Percentiles rank a stretch among this genome's conserved stretches.
Evolutionary conservation across 2,329 filamentous ascomycete genomes (phyloP).

Genomic region (Fusarium denticulatum): DNA sequence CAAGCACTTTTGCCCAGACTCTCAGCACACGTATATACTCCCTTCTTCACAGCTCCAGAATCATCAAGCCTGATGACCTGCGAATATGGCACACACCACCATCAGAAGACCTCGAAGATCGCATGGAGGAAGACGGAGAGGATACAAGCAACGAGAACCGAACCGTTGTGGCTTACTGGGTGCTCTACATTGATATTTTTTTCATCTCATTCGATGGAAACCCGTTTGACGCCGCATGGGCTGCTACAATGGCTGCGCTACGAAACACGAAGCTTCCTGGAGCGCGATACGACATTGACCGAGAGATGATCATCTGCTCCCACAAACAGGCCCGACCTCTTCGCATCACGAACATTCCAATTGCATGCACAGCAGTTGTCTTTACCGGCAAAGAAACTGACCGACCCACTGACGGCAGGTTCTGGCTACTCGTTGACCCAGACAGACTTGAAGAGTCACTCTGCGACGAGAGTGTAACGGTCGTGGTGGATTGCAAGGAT

Average conservation of each 20-base stretch:
- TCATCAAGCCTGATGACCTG: constrained; percentile 75
- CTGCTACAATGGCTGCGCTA: constrained; percentile 82
- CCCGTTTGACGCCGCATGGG: constrained; percentile 91
- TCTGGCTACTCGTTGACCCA: constrained; percentile 87
- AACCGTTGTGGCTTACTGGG: constrained; percentile 88
- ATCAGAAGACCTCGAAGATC: constrained; percentile 55
- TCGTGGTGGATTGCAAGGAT: constrained; percentile 76
- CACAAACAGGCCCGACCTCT: constrained; percentile 65
- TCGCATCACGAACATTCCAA: constrained; percentile 71
- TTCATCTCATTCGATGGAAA: constrained; percentile 94
- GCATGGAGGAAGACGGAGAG: constrained; percentile 51
- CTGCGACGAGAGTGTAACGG: constrained; percentile 82
- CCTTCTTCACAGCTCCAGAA: constrained; percentile 74
- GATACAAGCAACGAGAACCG: constrained; percentile 50
- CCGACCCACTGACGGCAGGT: constrained; percentile 56
- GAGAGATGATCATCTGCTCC: constrained; percentile 81
- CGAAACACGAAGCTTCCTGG: constrained; percentile 79
- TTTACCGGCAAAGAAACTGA: constrained; percentile 73
- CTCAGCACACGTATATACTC: constrained; percentile 83
- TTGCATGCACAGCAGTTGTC: constrained; percentile 81
- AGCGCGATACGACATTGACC: constrained; percentile 85
- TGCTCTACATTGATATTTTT: constrained; percentile 93
- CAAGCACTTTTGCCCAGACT: constrained; percentile 81
- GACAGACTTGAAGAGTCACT: constrained; percentile 89
- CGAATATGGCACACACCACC: constrained; percentile 74